Evolutionary conservation across 176 grass and related monocot genomes (phyloP).

Genomic region (Panicum miliaceum): DNA sequence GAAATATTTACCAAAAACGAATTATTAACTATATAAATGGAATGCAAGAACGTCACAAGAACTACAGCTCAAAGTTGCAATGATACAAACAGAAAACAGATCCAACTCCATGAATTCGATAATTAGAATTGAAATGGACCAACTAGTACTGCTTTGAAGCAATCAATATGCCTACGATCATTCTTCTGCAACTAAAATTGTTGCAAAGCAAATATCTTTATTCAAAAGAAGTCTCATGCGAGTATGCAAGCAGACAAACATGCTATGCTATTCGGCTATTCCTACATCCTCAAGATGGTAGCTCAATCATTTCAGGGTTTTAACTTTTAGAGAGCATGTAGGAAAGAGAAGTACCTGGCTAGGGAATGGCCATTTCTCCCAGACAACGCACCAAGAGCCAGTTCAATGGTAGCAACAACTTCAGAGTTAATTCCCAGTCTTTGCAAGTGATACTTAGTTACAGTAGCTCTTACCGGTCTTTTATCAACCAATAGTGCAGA

Average conservation of each 20-base stretch:
- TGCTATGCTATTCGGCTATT: constrained; percentile 9
- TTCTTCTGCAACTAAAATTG: constrained; percentile 28
- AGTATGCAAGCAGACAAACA: neutral
- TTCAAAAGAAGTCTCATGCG: neutral
- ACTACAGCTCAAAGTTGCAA: neutral
- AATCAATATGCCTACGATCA: neutral
- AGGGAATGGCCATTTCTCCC: constrained; percentile 63
- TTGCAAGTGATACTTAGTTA: constrained; percentile 93
- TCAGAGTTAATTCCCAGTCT: constrained; percentile 78
- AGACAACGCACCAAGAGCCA: constrained; percentile 50
- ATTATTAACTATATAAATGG: constrained; percentile 25
- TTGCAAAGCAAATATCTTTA: constrained; percentile 1
- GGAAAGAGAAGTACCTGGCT: constrained; percentile 55
- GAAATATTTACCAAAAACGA: neutral
- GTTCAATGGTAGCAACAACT: constrained; percentile 54
- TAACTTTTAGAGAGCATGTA: constrained; percentile 27
- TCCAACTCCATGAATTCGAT: constrained; percentile 22
- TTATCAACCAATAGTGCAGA: constrained; percentile 77
- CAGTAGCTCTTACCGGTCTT: constrained; percentile 77
- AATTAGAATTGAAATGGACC: constrained; percentile 22
- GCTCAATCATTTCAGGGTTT: constrained; percentile 23
- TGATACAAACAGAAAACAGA: constrained; percentile 24
- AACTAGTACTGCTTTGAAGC: neutral
- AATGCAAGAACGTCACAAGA: neutral
- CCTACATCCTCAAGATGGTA: constrained; percentile 23